These are phyloP conservation scores for Candida coleopterorum DNA, from an alignment of 805 yeast species.

Conservation along the genomic window DNA sequence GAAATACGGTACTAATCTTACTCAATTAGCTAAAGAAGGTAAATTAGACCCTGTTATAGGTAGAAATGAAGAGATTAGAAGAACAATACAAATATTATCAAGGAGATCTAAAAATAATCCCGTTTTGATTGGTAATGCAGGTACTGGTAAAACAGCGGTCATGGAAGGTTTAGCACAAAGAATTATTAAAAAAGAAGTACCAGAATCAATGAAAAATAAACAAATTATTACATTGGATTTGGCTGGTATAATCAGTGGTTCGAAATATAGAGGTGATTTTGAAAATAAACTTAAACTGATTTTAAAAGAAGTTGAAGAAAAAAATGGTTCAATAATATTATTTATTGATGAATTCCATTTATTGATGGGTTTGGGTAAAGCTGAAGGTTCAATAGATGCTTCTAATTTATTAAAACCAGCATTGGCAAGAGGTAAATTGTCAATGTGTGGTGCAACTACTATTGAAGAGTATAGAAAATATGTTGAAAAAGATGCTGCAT, in stretches of 20 bases:
- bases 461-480: conserved; percentile 88
- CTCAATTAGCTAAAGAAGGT: conserved; percentile 83
- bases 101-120: conserved; percentile 95
- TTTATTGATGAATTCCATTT: conserved; percentile 91
- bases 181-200: conserved; percentile 87
- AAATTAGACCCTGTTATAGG: conserved; percentile 96
- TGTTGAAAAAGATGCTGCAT: conserved; percentile 94
- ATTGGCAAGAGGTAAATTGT: conserved; percentile 84
- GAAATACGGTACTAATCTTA: conserved; percentile 79
- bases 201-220: conserved; percentile 88
- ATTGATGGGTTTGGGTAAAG: conserved; percentile 84
- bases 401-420: conserved; percentile 91
- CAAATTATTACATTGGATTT: conserved; percentile 78
- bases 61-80: conserved; percentile 87
- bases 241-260: conserved; percentile 88
- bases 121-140: conserved; percentile 91
- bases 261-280: conserved; percentile 93
- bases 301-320: conserved; percentile 76
- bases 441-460: conserved; percentile 96
- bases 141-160: conserved; percentile 96
- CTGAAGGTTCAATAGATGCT: conserved; percentile 95
- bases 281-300: conserved; percentile 84
- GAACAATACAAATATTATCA: conserved; percentile 89
- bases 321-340: conserved; percentile 68
- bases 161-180: conserved; percentile 97